Conservation (phyloP, 768 basidiomycete genomes). For the Phylloporus arenicola region DNA sequence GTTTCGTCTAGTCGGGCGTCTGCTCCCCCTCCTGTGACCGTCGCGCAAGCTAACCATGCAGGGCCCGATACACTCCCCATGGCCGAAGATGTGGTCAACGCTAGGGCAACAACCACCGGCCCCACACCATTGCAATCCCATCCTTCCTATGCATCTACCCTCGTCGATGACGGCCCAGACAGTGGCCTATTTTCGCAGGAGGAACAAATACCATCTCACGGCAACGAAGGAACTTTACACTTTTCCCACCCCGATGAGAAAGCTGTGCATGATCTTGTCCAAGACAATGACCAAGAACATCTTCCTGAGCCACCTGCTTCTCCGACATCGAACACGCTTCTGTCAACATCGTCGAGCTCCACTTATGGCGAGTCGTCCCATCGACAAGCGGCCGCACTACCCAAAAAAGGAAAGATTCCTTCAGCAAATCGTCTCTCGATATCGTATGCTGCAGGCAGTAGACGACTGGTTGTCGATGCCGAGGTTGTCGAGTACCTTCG, state of each 20-base stretch:
- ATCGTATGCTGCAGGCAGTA: constrained; percentile 85
- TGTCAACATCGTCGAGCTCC: constrained; percentile 29
- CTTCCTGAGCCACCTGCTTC: constrained; percentile 58
- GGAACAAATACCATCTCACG: constrained; percentile 17
- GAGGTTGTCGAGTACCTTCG: constrained; percentile 77
- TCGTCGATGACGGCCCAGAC: constrained; percentile 42
- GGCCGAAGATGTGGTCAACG: not conserved
- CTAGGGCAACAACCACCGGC: constrained; percentile 6
- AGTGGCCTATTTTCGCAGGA: constrained; percentile 26
- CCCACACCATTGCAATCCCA: constrained; percentile 36
- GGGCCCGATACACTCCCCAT: constrained; percentile 36
- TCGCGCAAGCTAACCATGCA: constrained; percentile 40
- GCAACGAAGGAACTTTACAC: constrained; percentile 21
- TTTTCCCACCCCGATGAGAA: constrained; percentile 16
- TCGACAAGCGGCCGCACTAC: constrained; percentile 20
- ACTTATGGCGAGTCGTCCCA: constrained; percentile 44
- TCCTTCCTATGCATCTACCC: constrained; percentile 48
- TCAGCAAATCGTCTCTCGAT: constrained; percentile 89
- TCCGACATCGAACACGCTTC: constrained; percentile 46
- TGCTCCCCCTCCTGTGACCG: constrained; percentile 21
- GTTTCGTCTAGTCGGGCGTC: constrained; percentile 47
- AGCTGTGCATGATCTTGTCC: constrained; percentile 6
- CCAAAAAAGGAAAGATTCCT: constrained; percentile 44
- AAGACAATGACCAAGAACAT: constrained; percentile 38
- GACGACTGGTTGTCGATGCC: constrained; percentile 85